Evolutionary conservation across 2,329 filamentous ascomycete genomes (phyloP), one percentile per base, ranked within the genome.

Genomic region (Fusarium sp.): DNA sequence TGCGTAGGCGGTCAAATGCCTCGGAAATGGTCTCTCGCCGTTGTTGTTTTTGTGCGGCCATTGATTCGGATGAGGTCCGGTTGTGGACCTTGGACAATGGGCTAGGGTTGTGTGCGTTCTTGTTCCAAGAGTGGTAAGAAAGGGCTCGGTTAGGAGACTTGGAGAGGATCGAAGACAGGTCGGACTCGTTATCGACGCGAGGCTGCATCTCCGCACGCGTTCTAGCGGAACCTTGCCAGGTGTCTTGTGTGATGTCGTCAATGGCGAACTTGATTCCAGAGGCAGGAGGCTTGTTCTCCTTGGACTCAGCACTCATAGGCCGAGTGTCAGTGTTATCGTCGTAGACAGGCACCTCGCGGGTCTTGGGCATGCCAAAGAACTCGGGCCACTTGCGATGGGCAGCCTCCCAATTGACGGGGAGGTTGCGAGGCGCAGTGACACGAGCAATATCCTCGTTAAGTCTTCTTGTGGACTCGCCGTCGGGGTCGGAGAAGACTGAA

Each of bases 381-480:
- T 88, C 87, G 28, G 87, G 86, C 83, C 88, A 89, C 75, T 86
- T 84, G 77, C 85, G 85, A 74, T 85, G 83, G 47, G 83, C 84
- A 64, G 82, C 83, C 40, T 86, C 84, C 80, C 81, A 84, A 76
- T 86, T 84, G 71, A 85, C 78, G 33, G 83, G 79, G 13, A 83
- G 77, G 74, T 84, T 84, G 47, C 80, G 79, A 16, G 81, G 78
- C 9, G 82, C 81, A 19, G 83, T 84, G 49, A 86, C 78, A 40
- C 84, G 80, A 60, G 84, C 84, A 69, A 87, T 85, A 43, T 87
- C 83, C 58, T 87, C 84, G 74, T 87, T 85, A 44, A 88, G 81
- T 64, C 82, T 83, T 64, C 86, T 85, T 44, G 87, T 88, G 35
- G 87, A 88, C 78, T 89, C 88, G 79, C 84, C 86, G 67, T 88